phyloP scores from a whole-genome alignment of 2,329 filamentous ascomycete species.

The Neonectria punicea region DNA sequence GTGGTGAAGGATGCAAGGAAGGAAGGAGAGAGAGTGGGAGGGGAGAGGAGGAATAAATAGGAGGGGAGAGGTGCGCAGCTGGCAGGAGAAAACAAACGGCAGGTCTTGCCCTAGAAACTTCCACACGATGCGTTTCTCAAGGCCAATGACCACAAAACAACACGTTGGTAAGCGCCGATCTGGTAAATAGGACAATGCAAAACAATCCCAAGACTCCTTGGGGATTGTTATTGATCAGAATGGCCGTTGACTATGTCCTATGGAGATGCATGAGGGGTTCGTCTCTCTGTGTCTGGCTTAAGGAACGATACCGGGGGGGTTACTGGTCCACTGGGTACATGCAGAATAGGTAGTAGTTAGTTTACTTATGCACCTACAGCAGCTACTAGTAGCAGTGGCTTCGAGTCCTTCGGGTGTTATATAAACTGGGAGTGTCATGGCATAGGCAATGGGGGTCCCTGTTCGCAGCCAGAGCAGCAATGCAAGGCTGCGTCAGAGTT shows the following conservation, averaged over 20 bases:
- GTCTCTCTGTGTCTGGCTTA: background rate
- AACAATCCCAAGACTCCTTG: background rate
- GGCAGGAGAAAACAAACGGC: conserved; percentile 6
- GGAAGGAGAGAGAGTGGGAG: background rate
- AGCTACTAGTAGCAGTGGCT: background rate
- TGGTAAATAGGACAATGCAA: background rate
- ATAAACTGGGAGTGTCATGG: background rate
- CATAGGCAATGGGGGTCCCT: background rate
- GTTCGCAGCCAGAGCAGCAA: background rate
- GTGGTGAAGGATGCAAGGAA: background rate
- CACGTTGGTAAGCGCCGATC: background rate
- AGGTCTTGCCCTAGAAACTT: background rate
- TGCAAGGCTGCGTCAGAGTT: background rate
- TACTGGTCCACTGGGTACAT: background rate
- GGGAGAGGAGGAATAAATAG: background rate
- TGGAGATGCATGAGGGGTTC: background rate
- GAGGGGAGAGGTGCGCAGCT: conserved; percentile 1
- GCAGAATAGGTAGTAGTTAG: background rate
- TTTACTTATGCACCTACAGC: background rate
- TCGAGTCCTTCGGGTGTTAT: background rate
- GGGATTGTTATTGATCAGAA: background rate
- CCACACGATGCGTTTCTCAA: background rate
- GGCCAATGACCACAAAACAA: background rate
- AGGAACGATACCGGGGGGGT: background rate
- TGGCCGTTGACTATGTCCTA: background rate